A percentile compares a stretch with the other conserved stretches of the same genome.
Conservation (phyloP, 2,329 filamentous ascomycete species). For the Aspergillus brunneoviolaceus region DNA sequence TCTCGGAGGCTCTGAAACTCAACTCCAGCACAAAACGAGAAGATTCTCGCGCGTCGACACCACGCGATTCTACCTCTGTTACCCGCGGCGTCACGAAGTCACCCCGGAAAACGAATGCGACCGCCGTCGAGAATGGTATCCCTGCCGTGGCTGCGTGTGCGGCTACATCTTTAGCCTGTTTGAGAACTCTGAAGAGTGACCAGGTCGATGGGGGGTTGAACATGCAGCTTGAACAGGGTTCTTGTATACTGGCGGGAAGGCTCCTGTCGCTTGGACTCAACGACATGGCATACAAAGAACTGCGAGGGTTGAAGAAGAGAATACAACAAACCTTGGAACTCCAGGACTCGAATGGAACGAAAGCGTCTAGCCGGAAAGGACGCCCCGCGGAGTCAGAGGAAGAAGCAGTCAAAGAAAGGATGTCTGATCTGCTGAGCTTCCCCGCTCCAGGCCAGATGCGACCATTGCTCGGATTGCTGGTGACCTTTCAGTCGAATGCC, state of each 20-base stretch:
- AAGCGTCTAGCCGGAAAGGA: constrained; percentile 11
- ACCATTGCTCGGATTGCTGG: constrained; percentile 32
- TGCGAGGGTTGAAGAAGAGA: constrained; percentile 40
- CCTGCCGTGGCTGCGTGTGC: constrained; percentile 42
- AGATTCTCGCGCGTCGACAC: constrained; percentile 13
- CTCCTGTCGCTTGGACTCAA: constrained; percentile 42
- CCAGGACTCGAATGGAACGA: constrained; percentile 19
- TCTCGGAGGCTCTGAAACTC: constrained; percentile 42
- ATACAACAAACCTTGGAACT: constrained; percentile 34
- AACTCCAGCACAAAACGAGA: constrained; percentile 23
- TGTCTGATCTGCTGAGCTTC: constrained; percentile 40
- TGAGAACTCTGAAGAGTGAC: constrained; percentile 38
- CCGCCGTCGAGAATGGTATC: constrained; percentile 25
- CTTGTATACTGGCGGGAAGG: constrained; percentile 44
- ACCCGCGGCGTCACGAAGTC: constrained; percentile 27
- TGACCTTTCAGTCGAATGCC: constrained; percentile 43
- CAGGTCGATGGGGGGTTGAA: constrained; percentile 28
- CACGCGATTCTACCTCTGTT: constrained; percentile 24
- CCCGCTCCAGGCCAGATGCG: constrained; percentile 28
- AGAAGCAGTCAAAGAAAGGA: constrained; percentile 33
- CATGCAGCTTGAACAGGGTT: constrained; percentile 44
- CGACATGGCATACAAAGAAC: constrained; percentile 42
- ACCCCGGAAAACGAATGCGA: constrained; percentile 23
- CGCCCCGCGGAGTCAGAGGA: constrained; percentile 24
- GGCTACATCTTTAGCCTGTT: constrained; percentile 38